A percentile compares a stretch with the other conserved stretches of the same genome.
Evolutionary conservation across 345 rosid species (phyloP).

Genomic region (Mercurialis annua): DNA sequence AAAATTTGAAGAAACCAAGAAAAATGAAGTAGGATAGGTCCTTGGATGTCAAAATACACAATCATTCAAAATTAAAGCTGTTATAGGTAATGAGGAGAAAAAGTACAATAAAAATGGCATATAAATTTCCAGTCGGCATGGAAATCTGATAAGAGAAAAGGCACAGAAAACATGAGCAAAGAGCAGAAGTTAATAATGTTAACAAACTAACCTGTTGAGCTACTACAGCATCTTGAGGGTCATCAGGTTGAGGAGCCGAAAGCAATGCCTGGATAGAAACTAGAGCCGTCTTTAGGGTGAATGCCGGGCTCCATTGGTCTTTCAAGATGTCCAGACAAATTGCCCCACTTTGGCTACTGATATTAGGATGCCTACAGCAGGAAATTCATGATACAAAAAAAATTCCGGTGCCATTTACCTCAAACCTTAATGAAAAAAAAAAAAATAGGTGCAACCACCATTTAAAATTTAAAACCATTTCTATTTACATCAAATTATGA

Average conservation of each 20-base stretch:
- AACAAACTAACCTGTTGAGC: slow-evolving; percentile 78
- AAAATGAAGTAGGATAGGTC: not conserved
- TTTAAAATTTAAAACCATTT: not conserved
- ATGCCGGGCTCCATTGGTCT: slow-evolving; percentile 99
- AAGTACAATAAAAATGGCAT: not conserved
- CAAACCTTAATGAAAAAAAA: not conserved
- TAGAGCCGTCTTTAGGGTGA: slow-evolving; percentile 95
- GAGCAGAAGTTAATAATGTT: slow-evolving; percentile 2
- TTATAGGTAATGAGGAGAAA: not conserved
- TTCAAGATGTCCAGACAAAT: slow-evolving; percentile 96
- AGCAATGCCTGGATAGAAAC: slow-evolving; percentile 93
- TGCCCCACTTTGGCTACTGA: slow-evolving; percentile 99
- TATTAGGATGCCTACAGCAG: slow-evolving; percentile 86
- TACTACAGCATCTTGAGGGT: slow-evolving; percentile 99
- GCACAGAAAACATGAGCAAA: not conserved
- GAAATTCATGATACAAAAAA: not conserved
- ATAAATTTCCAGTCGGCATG: not conserved
- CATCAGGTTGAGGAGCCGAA: slow-evolving; percentile 92
- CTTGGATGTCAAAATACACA: not conserved
- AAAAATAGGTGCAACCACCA: not conserved
- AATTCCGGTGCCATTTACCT: not conserved
- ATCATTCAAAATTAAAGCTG: not conserved
- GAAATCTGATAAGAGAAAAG: not conserved
- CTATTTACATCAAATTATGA: not conserved
- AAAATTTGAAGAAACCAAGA: not conserved